Base-by-base conservation (phyloP, 1,284 basidiomycete species). In the Cryptococcus maquisensis region DNA sequence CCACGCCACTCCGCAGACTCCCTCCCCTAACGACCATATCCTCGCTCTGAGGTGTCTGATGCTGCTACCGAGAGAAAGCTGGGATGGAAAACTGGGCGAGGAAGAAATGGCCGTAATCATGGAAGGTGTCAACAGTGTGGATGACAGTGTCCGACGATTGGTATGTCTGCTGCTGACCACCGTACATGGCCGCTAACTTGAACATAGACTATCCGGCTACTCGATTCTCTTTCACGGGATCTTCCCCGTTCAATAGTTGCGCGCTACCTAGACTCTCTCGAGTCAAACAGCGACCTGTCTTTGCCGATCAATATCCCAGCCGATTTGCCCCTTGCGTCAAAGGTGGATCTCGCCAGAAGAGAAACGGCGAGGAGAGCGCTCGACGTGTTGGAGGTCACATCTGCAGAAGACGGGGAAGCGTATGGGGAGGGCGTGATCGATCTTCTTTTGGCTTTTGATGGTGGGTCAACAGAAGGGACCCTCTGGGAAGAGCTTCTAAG, bases 81-180 rank as follows among this genome's bases (percentile, higher is more conserved):
- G 68, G 70, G 69, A 67, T 44, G 56, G 56, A 0, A 55, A 54
- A 1, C 51, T 76, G 12, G 65, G 57, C 2, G 66, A 73, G 36
- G 49, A 16, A 3, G 65, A 67, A 43, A 74, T 76, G 73, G 52
- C 51, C 0, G 51, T 59, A 7, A 55, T 76, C 20, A 72, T 75
- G 69, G 57, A 64, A 23, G 74, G 72, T 3, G 53, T 74, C 3
- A 62, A 74, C 37, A 64, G 64, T 47, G 18, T 28, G 0, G 74
- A 76, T 48, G 47, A 56, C 24, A 67, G 58, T 3, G 58, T 73
- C 7, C 65, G 74, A 18, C 53, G 62, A 35, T 51, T 56, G 41
- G 73, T 75, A 52, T 47, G 71, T 56, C 10, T 20, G 21, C 24
- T 32, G 4, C 9, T 28, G 16, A 39, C 16, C 23, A 16, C 18